A percentile compares a stretch with the other conserved stretches of the same genome.
These are phyloP conservation scores for Salicornia ramosissima DNA, from an alignment of 148 eudicot genomes.

Conservation along the genomic window DNA sequence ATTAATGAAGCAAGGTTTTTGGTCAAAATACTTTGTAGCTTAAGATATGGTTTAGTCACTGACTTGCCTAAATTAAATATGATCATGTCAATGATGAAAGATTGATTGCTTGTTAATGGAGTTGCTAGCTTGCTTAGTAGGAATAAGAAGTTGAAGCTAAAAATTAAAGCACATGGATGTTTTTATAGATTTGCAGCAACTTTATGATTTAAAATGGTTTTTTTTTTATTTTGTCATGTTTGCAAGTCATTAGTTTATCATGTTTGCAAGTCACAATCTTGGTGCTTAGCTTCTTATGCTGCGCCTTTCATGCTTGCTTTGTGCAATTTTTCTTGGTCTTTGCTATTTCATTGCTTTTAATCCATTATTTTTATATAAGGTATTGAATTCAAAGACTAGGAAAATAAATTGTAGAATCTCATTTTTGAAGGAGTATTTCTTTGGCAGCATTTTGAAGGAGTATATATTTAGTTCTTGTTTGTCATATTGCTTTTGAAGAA, in stretches of 20 bases:
- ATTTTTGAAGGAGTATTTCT: too few species aligned
- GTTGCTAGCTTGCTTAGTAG: conserved; percentile 9
- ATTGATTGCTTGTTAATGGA: conserved; percentile 19
- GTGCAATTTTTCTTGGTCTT: conserved; percentile 1
- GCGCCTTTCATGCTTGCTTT: conserved; percentile 3
- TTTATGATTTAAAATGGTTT: conserved; percentile 3
- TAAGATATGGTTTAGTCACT: conserved; percentile 10
- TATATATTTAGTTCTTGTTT: too few species aligned
- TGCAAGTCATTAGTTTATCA: conserved; percentile 3
- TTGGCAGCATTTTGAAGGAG: too few species aligned
- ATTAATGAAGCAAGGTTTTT: background rate
- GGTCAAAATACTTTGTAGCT: conserved; percentile 25
- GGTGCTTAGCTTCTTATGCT: conserved; percentile 1
- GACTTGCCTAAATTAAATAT: conserved; percentile 17
- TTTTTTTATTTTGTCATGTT: conserved; percentile 2
- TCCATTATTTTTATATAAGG: background rate
- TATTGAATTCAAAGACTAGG: too few species aligned
- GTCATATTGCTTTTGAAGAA: too few species aligned
- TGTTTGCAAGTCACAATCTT: conserved; percentile 5
- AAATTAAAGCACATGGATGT: background rate
- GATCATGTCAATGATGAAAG: conserved; percentile 3
- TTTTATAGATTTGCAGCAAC: background rate
- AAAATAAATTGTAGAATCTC: background rate
- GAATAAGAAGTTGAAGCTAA: conserved; percentile 5
- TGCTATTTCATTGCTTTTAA: conserved; percentile 2